These are phyloP conservation scores for Groenewaldozyma salmanticensis DNA, from an alignment of 805 yeast genomes.

Conservation along the genomic window DNA sequence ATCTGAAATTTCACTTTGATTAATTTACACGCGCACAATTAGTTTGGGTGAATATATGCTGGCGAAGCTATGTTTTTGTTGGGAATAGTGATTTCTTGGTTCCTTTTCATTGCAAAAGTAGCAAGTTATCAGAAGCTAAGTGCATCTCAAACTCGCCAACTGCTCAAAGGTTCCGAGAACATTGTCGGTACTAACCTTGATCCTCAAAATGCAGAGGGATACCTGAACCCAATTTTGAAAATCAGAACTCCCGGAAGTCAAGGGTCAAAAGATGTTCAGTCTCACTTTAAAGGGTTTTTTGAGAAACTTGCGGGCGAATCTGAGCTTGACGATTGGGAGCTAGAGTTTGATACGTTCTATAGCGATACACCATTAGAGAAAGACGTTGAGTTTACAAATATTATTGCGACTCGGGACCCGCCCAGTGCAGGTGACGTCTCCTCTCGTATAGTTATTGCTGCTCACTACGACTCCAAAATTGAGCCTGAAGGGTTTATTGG, in stretches of 20 bases:
- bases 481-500: slow-evolving; percentile 49
- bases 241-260: slow-evolving; percentile 36
- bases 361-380: slow-evolving; percentile 32
- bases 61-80: no score
- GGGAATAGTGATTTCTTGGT: no score
- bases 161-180: no score
- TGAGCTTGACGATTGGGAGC: slow-evolving; percentile 21
- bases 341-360: slow-evolving; percentile 22
- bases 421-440: slow-evolving; percentile 16
- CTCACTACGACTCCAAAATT: slow-evolving; percentile 46
- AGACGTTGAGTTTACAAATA: slow-evolving; percentile 26
- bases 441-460: slow-evolving; percentile 34
- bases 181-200: no score
- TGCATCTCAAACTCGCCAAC: no score
- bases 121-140: no score
- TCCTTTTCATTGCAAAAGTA: no score
- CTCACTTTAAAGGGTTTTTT: slow-evolving; percentile 31
- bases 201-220: slow-evolving; percentile 15
- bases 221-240: slow-evolving; percentile 24
- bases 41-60: no score
- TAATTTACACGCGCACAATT: no score
- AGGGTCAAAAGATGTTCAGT: slow-evolving; percentile 30
- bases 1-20: no score
- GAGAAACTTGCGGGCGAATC: slow-evolving; percentile 18
- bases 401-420: slow-evolving; percentile 23